Conservation (phyloP, 345 rosid genomes). For the sweet orange (Citrus sinensis) region DVS_A1.0 CM039167.1:4590501-4591000, state of each 20-base stretch:
- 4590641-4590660: too few species aligned
- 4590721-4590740: not conserved
- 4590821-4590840: too few species aligned
- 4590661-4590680: too few species aligned
- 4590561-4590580: too few species aligned
- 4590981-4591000: not conserved
- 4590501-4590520: too few species aligned
- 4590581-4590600: too few species aligned
- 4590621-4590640: too few species aligned
- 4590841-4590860: constrained; percentile 16
- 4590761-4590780: not conserved
- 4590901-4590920: not conserved
- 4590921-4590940: not conserved
- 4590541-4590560: too few species aligned
- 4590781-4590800: not conserved
- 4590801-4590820: not conserved
- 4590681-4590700: too few species aligned
- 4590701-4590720: not conserved
- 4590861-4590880: not conserved
- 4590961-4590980: not conserved
- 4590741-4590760: not conserved
- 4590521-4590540: too few species aligned
- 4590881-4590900: not conserved
- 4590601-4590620: too few species aligned
- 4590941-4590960: not conserved